Evolutionary conservation across 495 filamentous ascomycete species (phyloP).

Genomic region (Recurvomyces mirabilis): DNA sequence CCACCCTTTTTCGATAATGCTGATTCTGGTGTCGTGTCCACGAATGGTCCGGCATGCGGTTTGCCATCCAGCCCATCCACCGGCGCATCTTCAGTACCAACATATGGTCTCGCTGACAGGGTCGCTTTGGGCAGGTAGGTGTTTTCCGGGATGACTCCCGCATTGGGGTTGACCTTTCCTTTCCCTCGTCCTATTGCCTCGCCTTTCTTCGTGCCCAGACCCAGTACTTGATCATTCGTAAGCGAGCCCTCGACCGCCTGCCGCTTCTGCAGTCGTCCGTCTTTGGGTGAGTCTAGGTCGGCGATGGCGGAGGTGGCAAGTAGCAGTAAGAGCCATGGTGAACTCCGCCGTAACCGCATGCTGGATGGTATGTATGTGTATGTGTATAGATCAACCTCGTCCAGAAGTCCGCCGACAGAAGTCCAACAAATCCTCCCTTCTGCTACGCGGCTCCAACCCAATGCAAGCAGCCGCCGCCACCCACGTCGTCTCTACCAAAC

Average conservation of each 20-base stretch:
- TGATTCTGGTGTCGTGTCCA: conserved; percentile 31
- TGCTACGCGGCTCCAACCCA: no score
- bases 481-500: no score
- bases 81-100: conserved; percentile 76
- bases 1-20: conserved; percentile 23
- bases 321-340: conserved; percentile 38
- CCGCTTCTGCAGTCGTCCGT: conserved; percentile 7
- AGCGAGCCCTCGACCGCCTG: conserved; percentile 10
- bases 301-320: conserved; percentile 30
- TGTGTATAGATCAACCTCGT: no score
- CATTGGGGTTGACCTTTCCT: not conserved
- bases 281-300: conserved; percentile 8
- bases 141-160: not conserved
- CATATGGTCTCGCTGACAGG: conserved; percentile 31
- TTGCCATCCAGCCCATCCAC: conserved; percentile 94
- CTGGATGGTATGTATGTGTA: conserved; percentile 18
- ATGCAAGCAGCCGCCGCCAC: no score
- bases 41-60: conserved; percentile 72
- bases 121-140: conserved; percentile 17
- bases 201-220: conserved; percentile 15
- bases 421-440: no score
- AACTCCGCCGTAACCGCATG: conserved; percentile 38
- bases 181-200: conserved; percentile 6
- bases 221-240: conserved; percentile 16
- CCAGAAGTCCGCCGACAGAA: no score